These are phyloP conservation scores for Rehmannia glutinosa DNA, from an alignment of 257 asterid genomes.

Conservation along the genomic window DNA sequence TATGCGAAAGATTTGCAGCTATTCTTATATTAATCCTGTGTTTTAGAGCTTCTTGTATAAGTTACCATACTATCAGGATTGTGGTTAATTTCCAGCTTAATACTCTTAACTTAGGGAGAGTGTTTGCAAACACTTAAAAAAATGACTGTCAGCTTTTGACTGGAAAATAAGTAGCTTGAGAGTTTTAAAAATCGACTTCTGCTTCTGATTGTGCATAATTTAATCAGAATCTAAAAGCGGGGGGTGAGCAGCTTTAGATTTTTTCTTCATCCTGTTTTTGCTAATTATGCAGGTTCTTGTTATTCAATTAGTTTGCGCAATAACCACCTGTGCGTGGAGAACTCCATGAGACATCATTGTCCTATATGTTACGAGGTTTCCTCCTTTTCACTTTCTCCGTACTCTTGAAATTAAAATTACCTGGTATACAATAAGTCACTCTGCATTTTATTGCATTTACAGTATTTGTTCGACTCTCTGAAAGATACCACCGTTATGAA, in stretches of 20 bases:
- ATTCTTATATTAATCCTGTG: too few species aligned
- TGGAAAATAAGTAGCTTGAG: too few species aligned
- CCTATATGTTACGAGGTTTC: constrained; percentile 94
- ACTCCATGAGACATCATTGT: constrained; percentile 97
- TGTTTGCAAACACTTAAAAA: too few species aligned
- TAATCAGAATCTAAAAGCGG: too few species aligned
- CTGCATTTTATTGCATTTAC: constrained; percentile 19
- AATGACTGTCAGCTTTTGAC: too few species aligned
- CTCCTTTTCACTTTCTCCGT: not conserved
- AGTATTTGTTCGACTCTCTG: constrained; percentile 90
- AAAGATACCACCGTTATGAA: constrained; percentile 87
- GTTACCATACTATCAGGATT: too few species aligned
- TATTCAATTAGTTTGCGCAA: constrained; percentile 60
- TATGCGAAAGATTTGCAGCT: constrained; percentile 21
- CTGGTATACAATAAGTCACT: not conserved
- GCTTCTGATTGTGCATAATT: too few species aligned
- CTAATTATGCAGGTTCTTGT: constrained; percentile 58
- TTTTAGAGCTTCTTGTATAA: too few species aligned
- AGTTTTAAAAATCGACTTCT: too few species aligned
- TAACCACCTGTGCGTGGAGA: constrained; percentile 82
- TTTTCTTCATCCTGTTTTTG: not conserved
- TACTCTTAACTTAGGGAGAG: too few species aligned
- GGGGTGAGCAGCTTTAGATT: not conserved
- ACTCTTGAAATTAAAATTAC: not conserved
- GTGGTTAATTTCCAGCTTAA: too few species aligned